A percentile compares a stretch with the other conserved stretches of the same genome.
phyloP scores from a whole-genome alignment of 2,329 filamentous ascomycete species.

The Rutstroemia sp. region DNA sequence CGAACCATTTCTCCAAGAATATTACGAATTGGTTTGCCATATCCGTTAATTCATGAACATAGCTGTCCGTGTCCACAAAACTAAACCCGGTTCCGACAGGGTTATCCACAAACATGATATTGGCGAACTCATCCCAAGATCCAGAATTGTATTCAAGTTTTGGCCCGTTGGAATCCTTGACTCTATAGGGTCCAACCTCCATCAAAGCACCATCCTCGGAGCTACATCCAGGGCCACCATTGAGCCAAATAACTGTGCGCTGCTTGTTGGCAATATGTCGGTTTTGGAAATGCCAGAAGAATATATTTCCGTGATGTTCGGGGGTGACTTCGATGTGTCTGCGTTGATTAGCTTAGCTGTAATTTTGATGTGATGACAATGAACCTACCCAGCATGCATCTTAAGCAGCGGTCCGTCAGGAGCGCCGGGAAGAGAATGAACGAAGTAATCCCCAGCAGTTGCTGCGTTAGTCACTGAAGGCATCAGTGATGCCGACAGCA shows the following conservation, averaged over 20 bases:
- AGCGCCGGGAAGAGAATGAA: constrained; percentile 75
- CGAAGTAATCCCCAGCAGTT: constrained; percentile 80
- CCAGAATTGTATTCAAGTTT: constrained; percentile 76
- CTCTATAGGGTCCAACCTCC: constrained; percentile 77
- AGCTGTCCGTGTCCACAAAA: constrained; percentile 86
- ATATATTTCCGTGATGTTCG: constrained; percentile 83
- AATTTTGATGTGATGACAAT: not conserved
- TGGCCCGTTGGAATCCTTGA: constrained; percentile 53
- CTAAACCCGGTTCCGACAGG: constrained; percentile 95
- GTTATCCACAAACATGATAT: constrained; percentile 93
- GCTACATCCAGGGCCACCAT: constrained; percentile 93
- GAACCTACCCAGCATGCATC: constrained; percentile 92
- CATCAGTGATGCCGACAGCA: constrained; percentile 39
- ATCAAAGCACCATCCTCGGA: constrained; percentile 96
- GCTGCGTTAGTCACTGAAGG: constrained; percentile 35
- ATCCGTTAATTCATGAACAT: constrained; percentile 73
- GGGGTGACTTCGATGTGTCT: constrained; percentile 88
- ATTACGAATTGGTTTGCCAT: constrained; percentile 85
- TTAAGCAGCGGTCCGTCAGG: constrained; percentile 74
- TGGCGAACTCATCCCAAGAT: constrained; percentile 98
- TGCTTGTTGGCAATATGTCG: constrained; percentile 88
- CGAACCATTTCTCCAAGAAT: constrained; percentile 90
- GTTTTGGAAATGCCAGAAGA: constrained; percentile 98
- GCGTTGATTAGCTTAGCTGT: not conserved
- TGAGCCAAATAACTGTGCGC: constrained; percentile 92